A percentile compares a stretch with the other conserved stretches of the same genome.
Evolutionary conservation across 176 grass and related monocot species (phyloP).

Genomic region (Aegilops bicornis): DNA sequence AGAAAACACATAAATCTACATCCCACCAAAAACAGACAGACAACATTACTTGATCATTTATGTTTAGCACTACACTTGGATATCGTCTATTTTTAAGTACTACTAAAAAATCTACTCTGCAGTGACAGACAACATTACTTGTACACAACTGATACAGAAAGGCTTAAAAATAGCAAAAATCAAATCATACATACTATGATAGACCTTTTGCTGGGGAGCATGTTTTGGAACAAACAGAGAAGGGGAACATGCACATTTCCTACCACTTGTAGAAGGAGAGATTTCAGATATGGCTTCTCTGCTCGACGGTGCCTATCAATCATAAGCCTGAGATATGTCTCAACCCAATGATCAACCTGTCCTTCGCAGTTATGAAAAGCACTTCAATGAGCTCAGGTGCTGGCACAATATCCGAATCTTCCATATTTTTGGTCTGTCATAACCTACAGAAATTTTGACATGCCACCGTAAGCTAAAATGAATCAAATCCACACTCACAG

Average conservation of each 20-base stretch:
- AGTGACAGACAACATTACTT: background rate
- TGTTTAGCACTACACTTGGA: slow-evolving; percentile 1
- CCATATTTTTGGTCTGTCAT: too few relatives aligned
- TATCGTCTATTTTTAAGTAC: background rate
- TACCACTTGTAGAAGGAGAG: slow-evolving; percentile 86
- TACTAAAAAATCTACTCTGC: background rate
- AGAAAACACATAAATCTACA: too few relatives aligned
- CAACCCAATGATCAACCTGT: too few relatives aligned
- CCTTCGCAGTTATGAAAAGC: too few relatives aligned
- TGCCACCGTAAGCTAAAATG: too few relatives aligned
- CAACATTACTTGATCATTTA: background rate
- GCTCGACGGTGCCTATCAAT: slow-evolving; percentile 57
- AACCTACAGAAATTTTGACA: too few relatives aligned
- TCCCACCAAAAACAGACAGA: too few relatives aligned
- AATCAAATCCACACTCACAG: too few relatives aligned
- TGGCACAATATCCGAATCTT: too few relatives aligned
- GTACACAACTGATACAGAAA: background rate
- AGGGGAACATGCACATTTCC: background rate
- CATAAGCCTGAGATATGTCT: slow-evolving; percentile 64
- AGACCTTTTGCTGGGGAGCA: background rate
- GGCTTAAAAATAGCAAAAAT: background rate
- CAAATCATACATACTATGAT: slow-evolving; percentile 17
- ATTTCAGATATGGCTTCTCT: slow-evolving; percentile 68
- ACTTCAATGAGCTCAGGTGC: too few relatives aligned
- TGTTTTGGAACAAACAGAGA: background rate